These are phyloP conservation scores for Austroboletus niveus DNA, from an alignment of 1,284 basidiomycete species.

Conservation along the genomic window DNA sequence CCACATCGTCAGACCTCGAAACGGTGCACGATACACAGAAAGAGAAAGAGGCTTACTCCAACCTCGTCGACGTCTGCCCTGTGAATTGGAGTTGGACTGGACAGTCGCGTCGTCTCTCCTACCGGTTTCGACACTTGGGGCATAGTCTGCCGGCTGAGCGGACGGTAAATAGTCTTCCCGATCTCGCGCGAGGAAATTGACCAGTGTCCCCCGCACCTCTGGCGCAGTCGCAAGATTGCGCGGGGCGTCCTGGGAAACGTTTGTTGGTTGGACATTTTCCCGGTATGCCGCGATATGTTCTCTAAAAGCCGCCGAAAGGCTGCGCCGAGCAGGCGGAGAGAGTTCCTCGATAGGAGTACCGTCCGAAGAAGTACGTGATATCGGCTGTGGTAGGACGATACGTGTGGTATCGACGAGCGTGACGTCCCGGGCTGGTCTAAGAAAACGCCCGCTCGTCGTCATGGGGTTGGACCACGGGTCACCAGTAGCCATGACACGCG, in stretches of 20 bases:
- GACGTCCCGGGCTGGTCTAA: slow-evolving; percentile 17
- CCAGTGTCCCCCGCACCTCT: slow-evolving; percentile 28
- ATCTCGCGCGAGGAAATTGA: slow-evolving; percentile 17
- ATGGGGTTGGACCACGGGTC: slow-evolving; percentile 12
- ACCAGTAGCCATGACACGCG: neutral
- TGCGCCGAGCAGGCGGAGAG: slow-evolving; percentile 14
- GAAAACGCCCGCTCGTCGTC: slow-evolving; percentile 6
- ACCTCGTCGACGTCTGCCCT: slow-evolving; percentile 41
- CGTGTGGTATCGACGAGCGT: slow-evolving; percentile 20
- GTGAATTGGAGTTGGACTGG: slow-evolving; percentile 4
- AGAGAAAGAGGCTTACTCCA: slow-evolving; percentile 41
- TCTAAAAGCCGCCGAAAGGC: slow-evolving; percentile 22
- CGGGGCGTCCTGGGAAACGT: slow-evolving; percentile 13
- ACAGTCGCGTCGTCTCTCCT: slow-evolving; percentile 11
- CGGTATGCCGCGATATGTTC: slow-evolving; percentile 21
- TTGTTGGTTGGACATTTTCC: slow-evolving; percentile 9
- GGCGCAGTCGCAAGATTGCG: slow-evolving; percentile 24
- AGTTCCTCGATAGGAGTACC: slow-evolving; percentile 22
- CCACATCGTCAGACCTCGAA: slow-evolving; percentile 7
- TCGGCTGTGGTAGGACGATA: slow-evolving; percentile 19
- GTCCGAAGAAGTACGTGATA: slow-evolving; percentile 29
- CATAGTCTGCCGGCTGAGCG: slow-evolving; percentile 20
- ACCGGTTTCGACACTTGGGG: slow-evolving; percentile 3
- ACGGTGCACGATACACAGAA: neutral
- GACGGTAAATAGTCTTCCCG: slow-evolving; percentile 18